Base-by-base conservation (phyloP, 163 green algal genomes). In the Scenedesmus sp. region DNA sequence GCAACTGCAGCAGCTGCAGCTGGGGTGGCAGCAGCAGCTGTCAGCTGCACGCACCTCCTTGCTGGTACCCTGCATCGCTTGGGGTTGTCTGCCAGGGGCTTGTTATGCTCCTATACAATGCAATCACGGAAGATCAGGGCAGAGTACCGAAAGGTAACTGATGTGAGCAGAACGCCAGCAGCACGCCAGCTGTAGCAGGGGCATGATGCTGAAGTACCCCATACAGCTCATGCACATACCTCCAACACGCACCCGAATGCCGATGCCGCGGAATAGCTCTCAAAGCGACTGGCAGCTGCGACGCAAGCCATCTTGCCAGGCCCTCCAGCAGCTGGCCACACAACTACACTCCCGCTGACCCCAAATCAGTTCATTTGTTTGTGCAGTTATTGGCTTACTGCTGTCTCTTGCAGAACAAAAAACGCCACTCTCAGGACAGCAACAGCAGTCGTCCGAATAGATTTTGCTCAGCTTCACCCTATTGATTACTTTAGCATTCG, bases 71-170 rank as follows among this genome's bases (percentile, higher is more conserved):
- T 49, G 43, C 85, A 76, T 90, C 85, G 30, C 46, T 85, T n/a
- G n/a, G 51, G 51, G 72, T 9, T 20, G 85, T 1, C 30, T 84
- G 30, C 85, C 85, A 90, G 16, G 70, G 46, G 73, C 59, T 84
- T 26, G 15, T 85, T 37, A 90, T 76, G 85, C 85, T 84, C 49
- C 85, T 90, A 72, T 78, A 51, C 18, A 9, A 73, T 84, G 78
- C 78, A 84, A 84, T 84, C 33, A 84, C 78, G 24, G 78, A 49
- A 84, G 78, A 51, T 59, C 78, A 84, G 35, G 37, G 35, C 35
- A 84, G n/a, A 37, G 73, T 81, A 42, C 51, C 35, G 20, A 53
- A n/a, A 40, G 49, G 18, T 42, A 35, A 78, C 51, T 56, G 82
- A 61, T 78, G 65, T 76, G 7, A 76, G 65, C 65, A 76, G 65